Base-by-base conservation (phyloP, 768 basidiomycete genomes). In the Termitomyces bulborhizus region DNA sequence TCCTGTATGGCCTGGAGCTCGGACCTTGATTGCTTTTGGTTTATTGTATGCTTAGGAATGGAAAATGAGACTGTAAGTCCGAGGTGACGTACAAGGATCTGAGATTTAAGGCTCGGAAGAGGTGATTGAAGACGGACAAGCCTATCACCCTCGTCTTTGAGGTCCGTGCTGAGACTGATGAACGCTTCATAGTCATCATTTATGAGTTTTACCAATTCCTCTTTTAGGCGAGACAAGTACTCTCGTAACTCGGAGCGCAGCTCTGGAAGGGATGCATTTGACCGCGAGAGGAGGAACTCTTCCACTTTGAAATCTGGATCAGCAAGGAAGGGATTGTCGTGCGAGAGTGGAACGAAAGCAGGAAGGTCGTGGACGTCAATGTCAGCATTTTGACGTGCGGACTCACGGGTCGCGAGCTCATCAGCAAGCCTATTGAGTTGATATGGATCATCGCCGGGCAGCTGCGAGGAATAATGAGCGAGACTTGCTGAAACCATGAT, bases 101-200 rank as follows among this genome's bases (percentile, higher is more conserved):
- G 82, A 32, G 66, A 64, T 60, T 82, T 83, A 21, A 98, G 67
- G 21, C 73, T 76, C 8, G 65, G 69, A 50, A 99, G 68, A 0
- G 96, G 95, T 26, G 68, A 69, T 60, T 85, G 84, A 55, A 99
- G 66, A 55, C 79, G 74, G 55, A 79, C 76, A 62, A 96, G 68
- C 59, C 92, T 76, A 39, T 77, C 75, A 3, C 90, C 88, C 70
- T 98, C 95, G 43, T 88, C 93, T 60, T 85, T 80, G 60, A 98
- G 68, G 63, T 98, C 93, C 3, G 95, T 94, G 60, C 95, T 95
- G 31, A 99, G 76, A 62, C 90, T 93, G 64, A 98, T 96, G 67
- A 98, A 99, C 13, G 94, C 94, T 68, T 94, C 94, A 65, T 98
- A 99, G 71, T 98, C 97, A 62, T 93, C 88, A 70, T 99, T 98